A percentile compares a stretch with the other conserved stretches of the same genome.
These are phyloP conservation scores for Fusarium tanahbumbuense DNA, from an alignment of 2,329 filamentous ascomycete genomes.

Conservation along the genomic window DNA sequence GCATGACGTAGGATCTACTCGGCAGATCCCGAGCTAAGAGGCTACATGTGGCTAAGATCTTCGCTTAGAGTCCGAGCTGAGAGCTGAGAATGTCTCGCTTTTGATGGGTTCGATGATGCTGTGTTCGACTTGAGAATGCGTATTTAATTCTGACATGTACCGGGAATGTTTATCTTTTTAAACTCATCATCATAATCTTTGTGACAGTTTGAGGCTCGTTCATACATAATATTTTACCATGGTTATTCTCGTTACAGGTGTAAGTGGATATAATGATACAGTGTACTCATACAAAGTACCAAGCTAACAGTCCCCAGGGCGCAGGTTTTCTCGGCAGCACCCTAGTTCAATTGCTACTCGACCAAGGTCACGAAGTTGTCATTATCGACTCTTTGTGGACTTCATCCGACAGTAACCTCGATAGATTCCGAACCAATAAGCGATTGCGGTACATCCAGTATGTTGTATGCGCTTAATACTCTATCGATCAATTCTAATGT, in stretches of 20 bases:
- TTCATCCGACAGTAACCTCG: constrained; percentile 24
- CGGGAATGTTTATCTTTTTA: neutral
- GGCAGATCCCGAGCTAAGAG: constrained; percentile 9
- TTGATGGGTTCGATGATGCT: constrained; percentile 9
- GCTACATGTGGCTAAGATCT: constrained; percentile 6
- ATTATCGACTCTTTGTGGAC: constrained; percentile 39
- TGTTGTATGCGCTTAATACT: accelerated
- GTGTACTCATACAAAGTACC: no score
- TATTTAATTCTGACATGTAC: neutral
- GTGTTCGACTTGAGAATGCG: neutral
- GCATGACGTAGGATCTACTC: constrained; percentile 23
- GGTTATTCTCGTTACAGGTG: constrained; percentile 32
- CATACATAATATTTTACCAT: neutral
- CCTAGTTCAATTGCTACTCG: constrained; percentile 28
- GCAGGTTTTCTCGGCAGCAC: constrained; percentile 38
- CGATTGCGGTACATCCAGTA: constrained; percentile 31
- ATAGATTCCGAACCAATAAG: constrained; percentile 10
- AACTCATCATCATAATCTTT: neutral
- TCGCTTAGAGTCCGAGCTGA: constrained; percentile 19
- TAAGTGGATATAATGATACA: neutral
- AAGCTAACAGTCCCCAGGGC: constrained; percentile 16
- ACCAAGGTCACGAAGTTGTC: constrained; percentile 27
- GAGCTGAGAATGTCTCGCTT: constrained; percentile 6
- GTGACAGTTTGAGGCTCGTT: neutral
- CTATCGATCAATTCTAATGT: neutral